A percentile compares a stretch with the other conserved stretches of the same genome.
phyloP scores from a whole-genome alignment of 495 filamentous ascomycete genomes.

The Penicillium maclennaniae region DNA sequence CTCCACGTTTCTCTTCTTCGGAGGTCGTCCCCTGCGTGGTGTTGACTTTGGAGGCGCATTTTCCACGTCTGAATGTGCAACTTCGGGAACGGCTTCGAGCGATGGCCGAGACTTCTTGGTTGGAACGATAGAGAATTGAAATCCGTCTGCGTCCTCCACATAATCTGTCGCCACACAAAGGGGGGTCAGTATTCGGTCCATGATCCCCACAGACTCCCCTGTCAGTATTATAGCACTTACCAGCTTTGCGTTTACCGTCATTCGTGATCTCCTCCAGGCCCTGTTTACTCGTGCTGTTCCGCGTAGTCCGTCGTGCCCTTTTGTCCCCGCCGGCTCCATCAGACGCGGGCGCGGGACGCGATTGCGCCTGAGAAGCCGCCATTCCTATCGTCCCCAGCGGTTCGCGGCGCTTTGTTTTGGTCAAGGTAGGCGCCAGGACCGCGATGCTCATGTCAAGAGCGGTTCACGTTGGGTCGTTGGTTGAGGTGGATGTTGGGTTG shows the following conservation, averaged over 20 bases:
- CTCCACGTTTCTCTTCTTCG: slow-evolving; percentile 36
- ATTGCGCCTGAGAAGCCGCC: slow-evolving; percentile 42
- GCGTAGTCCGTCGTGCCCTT: slow-evolving; percentile 35
- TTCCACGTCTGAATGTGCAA: slow-evolving; percentile 24
- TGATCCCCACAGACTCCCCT: background rate
- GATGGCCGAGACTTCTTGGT: slow-evolving; percentile 41
- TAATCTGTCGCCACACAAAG: slow-evolving; percentile 31
- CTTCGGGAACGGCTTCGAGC: slow-evolving; percentile 23
- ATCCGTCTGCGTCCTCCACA: slow-evolving; percentile 54
- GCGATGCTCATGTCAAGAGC: slow-evolving; percentile 47
- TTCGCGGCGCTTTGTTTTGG: slow-evolving; percentile 44
- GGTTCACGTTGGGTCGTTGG: slow-evolving; percentile 9
- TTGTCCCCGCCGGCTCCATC: slow-evolving; percentile 22
- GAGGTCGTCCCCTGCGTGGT: slow-evolving; percentile 36
- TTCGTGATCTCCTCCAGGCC: slow-evolving; percentile 28
- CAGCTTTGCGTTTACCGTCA: slow-evolving; percentile 40
- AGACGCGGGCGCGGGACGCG: slow-evolving; percentile 35
- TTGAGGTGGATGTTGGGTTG: slow-evolving; percentile 2
- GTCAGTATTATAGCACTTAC: slow-evolving; percentile 32
- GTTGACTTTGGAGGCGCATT: slow-evolving; percentile 31
- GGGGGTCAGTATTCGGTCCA: slow-evolving; percentile 13
- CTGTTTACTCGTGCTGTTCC: slow-evolving; percentile 41
- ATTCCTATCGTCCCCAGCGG: slow-evolving; percentile 42
- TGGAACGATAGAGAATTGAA: slow-evolving; percentile 49
- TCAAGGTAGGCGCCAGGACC: slow-evolving; percentile 37